phyloP scores from a whole-genome alignment of 768 basidiomycete species.

The Mycena galericulata region DNA sequence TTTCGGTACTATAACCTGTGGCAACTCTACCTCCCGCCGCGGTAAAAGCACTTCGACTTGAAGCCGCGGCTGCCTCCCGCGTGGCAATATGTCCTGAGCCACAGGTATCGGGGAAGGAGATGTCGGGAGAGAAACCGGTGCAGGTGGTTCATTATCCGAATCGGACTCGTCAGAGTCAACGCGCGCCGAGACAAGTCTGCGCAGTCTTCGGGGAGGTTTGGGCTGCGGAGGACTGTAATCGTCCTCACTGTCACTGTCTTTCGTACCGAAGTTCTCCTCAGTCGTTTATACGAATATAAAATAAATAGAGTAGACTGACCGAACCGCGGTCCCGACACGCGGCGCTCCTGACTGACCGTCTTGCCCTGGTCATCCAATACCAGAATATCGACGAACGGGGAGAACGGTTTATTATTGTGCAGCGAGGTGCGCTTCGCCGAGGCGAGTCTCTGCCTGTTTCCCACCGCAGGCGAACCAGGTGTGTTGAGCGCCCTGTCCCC shows the following conservation, averaged over 20 bases:
- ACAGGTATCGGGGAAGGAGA: conserved; percentile 29
- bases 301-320: conserved; percentile 42
- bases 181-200: conserved; percentile 14
- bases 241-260: conserved; percentile 32
- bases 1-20: conserved; percentile 10
- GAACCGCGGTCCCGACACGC: conserved; percentile 62
- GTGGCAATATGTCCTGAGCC: conserved; percentile 27
- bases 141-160: conserved; percentile 12
- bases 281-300: neutral
- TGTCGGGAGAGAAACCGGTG: neutral
- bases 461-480: conserved; percentile 48
- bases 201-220: conserved; percentile 44
- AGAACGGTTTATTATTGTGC: conserved; percentile 50
- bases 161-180: conserved; percentile 24
- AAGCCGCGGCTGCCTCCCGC: conserved; percentile 31
- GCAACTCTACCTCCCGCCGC: conserved; percentile 35
- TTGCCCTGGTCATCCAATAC: conserved; percentile 72
- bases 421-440: conserved; percentile 43
- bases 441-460: conserved; percentile 36
- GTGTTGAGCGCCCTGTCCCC: conserved; percentile 37
- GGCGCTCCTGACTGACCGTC: conserved; percentile 69
- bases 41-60: conserved; percentile 60
- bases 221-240: conserved; percentile 37
- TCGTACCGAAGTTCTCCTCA: conserved; percentile 2
- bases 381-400: conserved; percentile 72